Base-by-base conservation (phyloP, 257 asterid species). In the Rhazya stricta region DNA sequence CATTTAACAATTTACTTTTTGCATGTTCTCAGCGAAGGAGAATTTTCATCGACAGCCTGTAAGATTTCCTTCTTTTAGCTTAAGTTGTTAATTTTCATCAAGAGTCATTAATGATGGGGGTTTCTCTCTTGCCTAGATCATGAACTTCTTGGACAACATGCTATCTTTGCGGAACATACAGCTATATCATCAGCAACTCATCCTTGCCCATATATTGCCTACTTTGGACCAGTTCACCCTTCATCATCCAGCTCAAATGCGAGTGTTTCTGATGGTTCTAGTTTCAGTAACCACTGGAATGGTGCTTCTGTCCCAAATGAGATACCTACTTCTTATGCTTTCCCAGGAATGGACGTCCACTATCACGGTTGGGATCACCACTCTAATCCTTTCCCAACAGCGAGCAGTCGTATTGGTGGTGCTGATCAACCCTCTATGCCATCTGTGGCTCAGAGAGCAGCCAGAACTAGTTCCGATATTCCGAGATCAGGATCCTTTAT, bases 121-220 rank as follows among this genome's bases (percentile, higher is more conserved):
- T 69, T 57, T 80, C 70, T 80, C 78, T 79, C 70, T 83, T 84
- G 81, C 71, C 75, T 81, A 89, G 97, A 88, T 86, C 92, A 88
- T 66, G 94, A 91, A 78, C 79, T 85, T 80, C 71, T 85, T 75
- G 91, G 91, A 69, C 96, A 86, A 76, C 93, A 86, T 74, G 82
- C 91, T 41, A 79, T 86, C 81, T 87, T 88, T 76, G 82, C 94
- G 74, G 97, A 93, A 70, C 90, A 85, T 74, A 80, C 93, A 10
- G 84, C 92, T 46, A 85, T 89, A 65, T 85, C 97, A 74, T 87
- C 98, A 71, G 78, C 96, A 41, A 69, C 84, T 79, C 92, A 87
- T 88, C 94, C 89, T 61, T 89, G 97, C 78, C 98, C 98, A 10
- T 93, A 91, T 72, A 71, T 93, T 79, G 90, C 98, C 56, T 93